Evolutionary conservation across 2,329 filamentous ascomycete genomes (phyloP), one percentile per base, ranked within the genome.

Genomic region (Fusarium begoniae): DNA sequence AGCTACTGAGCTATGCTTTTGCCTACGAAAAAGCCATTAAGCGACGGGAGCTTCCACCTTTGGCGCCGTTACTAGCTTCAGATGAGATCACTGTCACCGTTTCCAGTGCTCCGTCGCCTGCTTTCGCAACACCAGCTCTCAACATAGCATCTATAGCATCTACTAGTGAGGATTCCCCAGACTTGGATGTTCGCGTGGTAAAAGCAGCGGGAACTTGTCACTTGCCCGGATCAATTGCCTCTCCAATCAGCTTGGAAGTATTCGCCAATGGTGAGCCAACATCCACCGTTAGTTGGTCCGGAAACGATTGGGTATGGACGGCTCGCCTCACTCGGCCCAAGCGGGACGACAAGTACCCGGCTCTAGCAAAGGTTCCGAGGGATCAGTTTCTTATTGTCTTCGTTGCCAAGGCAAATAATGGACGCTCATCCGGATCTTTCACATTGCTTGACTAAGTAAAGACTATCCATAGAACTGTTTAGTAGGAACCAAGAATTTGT

Each of bases 1-100:
- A 74, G 1, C 38, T 84, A 14, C 44, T 83, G 18, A 62, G 60
- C 7, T 80, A 65, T 47, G 77, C 76, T 0, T 70, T 69, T 32
- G 76, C 75, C 2, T 79, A 71, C 20, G 76, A 79, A 40, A 35
- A 50, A 4, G 35, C 45, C 1, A 69, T 47, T 0, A 26, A 30
- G 1, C 63, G 20, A 13, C 47, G 63, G 1, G 32, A 44, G 4
- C 24, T 0, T 2, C 45, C 57, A 4, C 57, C 40, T 0, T 12
- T 65, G 9, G 7, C 40, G 1, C 58, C 58, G 1, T 13, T 8
- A 1, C 18, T 65, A 15, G 18, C 32, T 5, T 28, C 57, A 6
- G 47, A 51, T 6, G 14, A 35, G 32, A 35, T 35, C 32, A 15
- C 32, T 35, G 6, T 35, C 14, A 35, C 14, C 32, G 6, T 15